phyloP scores from a whole-genome alignment of 352 stramenopile species.

The Globisporangium parvum region DNA sequence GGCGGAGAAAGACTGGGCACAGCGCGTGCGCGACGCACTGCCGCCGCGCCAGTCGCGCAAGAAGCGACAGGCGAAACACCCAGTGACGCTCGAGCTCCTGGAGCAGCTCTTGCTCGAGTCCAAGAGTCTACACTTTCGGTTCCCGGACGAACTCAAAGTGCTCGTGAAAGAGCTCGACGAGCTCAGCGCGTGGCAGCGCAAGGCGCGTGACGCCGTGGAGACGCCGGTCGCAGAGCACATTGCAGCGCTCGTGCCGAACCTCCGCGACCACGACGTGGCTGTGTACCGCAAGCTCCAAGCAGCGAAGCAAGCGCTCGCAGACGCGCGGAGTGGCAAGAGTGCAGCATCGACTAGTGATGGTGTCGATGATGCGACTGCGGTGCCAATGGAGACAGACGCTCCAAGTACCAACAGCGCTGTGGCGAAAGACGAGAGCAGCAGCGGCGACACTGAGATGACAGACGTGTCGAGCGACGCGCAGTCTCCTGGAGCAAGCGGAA shows the following conservation, averaged over 20 bases:
- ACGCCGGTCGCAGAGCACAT: constrained; percentile 30
- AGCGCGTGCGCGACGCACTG: constrained; percentile 65
- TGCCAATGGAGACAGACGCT: not conserved
- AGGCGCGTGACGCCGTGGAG: constrained; percentile 48
- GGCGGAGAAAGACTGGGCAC: constrained; percentile 54
- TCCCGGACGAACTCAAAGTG: constrained; percentile 73
- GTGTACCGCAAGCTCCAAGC: constrained; percentile 56
- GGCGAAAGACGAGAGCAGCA: not conserved
- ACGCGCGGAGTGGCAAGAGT: not conserved
- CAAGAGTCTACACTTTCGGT: constrained; percentile 51
- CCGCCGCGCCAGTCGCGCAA: constrained; percentile 76
- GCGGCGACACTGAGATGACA: not conserved
- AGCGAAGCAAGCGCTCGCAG: constrained; percentile 32
- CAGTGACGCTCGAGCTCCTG: constrained; percentile 56
- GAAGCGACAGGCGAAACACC: constrained; percentile 58
- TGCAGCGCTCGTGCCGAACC: constrained; percentile 25
- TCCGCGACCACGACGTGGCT: constrained; percentile 57
- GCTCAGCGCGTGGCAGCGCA: constrained; percentile 52
- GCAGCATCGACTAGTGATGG: not conserved
- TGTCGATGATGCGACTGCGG: not conserved
- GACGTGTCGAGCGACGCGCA: not conserved
- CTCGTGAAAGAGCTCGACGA: constrained; percentile 71
- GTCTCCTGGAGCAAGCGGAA: not conserved
- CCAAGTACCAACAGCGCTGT: too few relatives aligned
- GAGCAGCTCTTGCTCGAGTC: constrained; percentile 52